Percentiles rank a stretch among this genome's conserved stretches.
Evolutionary conservation across 805 yeast species (phyloP).

Genomic region (Pichia californica): DNA sequence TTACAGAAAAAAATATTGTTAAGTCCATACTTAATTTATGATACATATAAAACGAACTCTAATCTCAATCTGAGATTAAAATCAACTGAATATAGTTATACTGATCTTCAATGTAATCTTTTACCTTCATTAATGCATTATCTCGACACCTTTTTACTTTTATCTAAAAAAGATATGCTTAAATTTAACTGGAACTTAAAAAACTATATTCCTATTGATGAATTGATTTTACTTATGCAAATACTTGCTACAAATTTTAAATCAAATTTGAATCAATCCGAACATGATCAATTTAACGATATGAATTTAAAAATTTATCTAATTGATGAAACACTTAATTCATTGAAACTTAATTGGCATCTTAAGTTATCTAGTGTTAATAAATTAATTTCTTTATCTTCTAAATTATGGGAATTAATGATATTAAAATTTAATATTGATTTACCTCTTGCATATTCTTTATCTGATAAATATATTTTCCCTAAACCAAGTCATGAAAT

Average conservation of each 20-base stretch:
- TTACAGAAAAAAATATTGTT: conserved; percentile 33
- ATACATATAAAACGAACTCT: conserved; percentile 6
- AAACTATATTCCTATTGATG: conserved; percentile 55
- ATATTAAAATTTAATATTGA: conserved; percentile 16
- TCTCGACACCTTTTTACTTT: conserved; percentile 46
- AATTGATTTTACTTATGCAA: conserved; percentile 45
- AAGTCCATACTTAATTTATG: conserved; percentile 15
- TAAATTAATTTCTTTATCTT: conserved; percentile 17
- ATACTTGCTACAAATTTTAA: conserved; percentile 49
- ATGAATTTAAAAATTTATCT: conserved; percentile 27
- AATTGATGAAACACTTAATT: conserved; percentile 17
- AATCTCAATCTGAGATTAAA: conserved; percentile 15
- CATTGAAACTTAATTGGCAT: conserved; percentile 20
- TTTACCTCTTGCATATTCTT: conserved; percentile 6
- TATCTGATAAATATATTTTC: conserved; percentile 7
- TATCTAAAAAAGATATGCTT: conserved; percentile 32
- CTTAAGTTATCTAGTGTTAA: conserved; percentile 21
- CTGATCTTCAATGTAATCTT: conserved; percentile 44
- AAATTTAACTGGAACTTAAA: conserved; percentile 55
- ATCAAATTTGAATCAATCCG: conserved; percentile 16
- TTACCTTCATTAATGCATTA: conserved; percentile 53
- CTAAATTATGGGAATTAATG: conserved; percentile 21
- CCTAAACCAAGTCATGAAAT: conserved; percentile 10
- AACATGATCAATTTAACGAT: conserved; percentile 17
- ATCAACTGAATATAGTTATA: conserved; percentile 36